phyloP scores from a whole-genome alignment of 1,284 basidiomycete genomes.

The Melampsora larici-populina region DNA sequence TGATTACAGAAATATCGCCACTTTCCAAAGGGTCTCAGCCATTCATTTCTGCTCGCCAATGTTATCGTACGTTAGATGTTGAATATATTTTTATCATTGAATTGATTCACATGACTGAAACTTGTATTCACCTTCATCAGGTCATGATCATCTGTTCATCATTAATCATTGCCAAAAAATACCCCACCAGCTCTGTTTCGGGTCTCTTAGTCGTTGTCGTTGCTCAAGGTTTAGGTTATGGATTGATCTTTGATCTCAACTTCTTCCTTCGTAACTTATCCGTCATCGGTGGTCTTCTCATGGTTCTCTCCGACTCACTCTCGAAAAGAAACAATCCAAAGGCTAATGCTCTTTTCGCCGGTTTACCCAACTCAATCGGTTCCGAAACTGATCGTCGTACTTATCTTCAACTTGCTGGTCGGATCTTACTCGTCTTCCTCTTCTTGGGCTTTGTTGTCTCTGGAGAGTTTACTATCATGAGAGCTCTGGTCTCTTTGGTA shows the following conservation, averaged over 20 bases:
- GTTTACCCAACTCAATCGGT: slow-evolving; percentile 68
- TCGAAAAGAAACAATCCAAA: slow-evolving; percentile 60
- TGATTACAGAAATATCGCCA: slow-evolving; percentile 70
- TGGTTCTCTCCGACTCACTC: slow-evolving; percentile 97
- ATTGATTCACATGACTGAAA: neutral
- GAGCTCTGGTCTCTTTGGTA: slow-evolving; percentile 79
- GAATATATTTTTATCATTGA: neutral
- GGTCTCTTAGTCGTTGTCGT: slow-evolving; percentile 88
- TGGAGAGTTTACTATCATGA: slow-evolving; percentile 80
- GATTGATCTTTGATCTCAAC: slow-evolving; percentile 93
- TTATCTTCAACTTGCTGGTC: slow-evolving; percentile 97
- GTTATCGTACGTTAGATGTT: slow-evolving; percentile 68
- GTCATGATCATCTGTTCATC: slow-evolving; percentile 85
- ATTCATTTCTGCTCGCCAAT: slow-evolving; percentile 86
- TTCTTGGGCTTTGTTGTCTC: slow-evolving; percentile 97
- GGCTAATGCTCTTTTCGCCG: slow-evolving; percentile 80
- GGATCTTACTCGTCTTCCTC: slow-evolving; percentile 95
- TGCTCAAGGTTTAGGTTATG: slow-evolving; percentile 87
- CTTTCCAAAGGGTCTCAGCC: slow-evolving; percentile 91
- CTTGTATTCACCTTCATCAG: slow-evolving; percentile 57
- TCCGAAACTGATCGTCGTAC: slow-evolving; percentile 96
- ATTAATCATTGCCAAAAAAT: slow-evolving; percentile 79
- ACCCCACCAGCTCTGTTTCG: slow-evolving; percentile 81
- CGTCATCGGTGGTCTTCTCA: slow-evolving; percentile 86
- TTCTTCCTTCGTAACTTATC: slow-evolving; percentile 97